phyloP scores from a whole-genome alignment of 768 basidiomycete species.

The Rubroboletus pulcherrimus region DNA sequence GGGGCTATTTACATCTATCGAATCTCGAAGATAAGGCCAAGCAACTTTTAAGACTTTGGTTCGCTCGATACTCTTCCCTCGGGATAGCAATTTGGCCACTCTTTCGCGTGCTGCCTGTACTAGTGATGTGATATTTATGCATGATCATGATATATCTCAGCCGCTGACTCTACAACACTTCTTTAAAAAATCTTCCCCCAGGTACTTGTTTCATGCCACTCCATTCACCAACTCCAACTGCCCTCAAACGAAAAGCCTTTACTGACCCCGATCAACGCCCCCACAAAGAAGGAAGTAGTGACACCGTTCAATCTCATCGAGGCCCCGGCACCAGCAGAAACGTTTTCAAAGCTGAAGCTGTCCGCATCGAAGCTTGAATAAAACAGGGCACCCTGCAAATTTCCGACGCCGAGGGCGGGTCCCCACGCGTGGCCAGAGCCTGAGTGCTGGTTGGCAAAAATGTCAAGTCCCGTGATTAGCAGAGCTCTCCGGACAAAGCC shows the following conservation, averaged over 20 bases:
- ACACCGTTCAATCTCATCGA: background rate
- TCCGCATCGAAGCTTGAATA: background rate
- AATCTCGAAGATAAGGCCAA: no score
- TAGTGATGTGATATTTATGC: background rate
- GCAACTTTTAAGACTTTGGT: no score
- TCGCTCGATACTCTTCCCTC: background rate
- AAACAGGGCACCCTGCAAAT: background rate
- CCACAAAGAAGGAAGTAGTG: background rate
- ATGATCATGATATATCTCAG: background rate
- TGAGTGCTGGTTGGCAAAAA: background rate
- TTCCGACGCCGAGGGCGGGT: background rate
- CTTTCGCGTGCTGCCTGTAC: background rate
- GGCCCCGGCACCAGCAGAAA: background rate
- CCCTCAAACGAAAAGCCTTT: background rate
- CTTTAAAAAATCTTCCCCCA: background rate
- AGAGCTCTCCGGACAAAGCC: background rate
- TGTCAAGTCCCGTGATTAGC: background rate
- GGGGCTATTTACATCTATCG: background rate
- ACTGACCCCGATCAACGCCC: background rate
- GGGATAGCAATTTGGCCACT: background rate
- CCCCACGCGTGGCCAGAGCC: conserved; percentile 1
- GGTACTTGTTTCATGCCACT: background rate
- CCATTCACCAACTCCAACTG: background rate
- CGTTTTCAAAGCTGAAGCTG: background rate
- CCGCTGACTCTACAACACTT: no score